Evolutionary conservation across 139 green algal species (phyloP), one percentile per base, ranked within the genome.

Genomic region (Axilococcus clingmanii): DNA sequence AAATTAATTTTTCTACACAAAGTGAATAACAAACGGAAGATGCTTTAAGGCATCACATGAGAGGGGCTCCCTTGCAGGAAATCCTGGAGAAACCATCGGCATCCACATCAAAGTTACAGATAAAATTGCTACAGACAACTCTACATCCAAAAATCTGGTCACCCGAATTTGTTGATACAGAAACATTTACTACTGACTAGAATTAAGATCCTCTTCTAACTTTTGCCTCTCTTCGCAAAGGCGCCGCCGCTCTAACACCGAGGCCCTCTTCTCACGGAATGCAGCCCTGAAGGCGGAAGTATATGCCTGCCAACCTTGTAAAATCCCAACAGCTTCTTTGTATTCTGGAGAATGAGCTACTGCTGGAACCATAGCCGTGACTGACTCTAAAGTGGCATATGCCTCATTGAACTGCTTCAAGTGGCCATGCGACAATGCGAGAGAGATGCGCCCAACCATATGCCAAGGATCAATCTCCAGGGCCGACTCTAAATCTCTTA

Each of bases 1-100:
- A 38, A 38, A 9, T 38, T 38, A 38, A 38, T 38, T 38, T 38
- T n/a, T n/a, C n/a, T n/a, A n/a, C n/a, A n/a, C n/a, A n/a, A n/a
- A n/a, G n/a, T n/a, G n/a, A n/a, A n/a, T n/a, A n/a, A n/a, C n/a
- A n/a, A n/a, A n/a, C n/a, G n/a, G n/a, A n/a, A n/a, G n/a, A n/a
- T n/a, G n/a, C n/a, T n/a, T n/a, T n/a, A n/a, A n/a, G n/a, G n/a
- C n/a, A n/a, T n/a, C n/a, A n/a, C n/a, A n/a, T n/a, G n/a, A n/a
- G n/a, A n/a, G n/a, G n/a, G n/a, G n/a, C n/a, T n/a, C n/a, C n/a
- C n/a, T n/a, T n/a, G n/a, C n/a, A n/a, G n/a, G n/a, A n/a, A n/a
- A n/a, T n/a, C n/a, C n/a, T n/a, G n/a, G n/a, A n/a, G n/a, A n/a
- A n/a, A n/a, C n/a, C n/a, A n/a, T n/a, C n/a, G n/a, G n/a, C n/a